Evolutionary conservation across 2,329 filamentous ascomycete species (phyloP).

Genomic region (Aspergillus neotritici): DNA sequence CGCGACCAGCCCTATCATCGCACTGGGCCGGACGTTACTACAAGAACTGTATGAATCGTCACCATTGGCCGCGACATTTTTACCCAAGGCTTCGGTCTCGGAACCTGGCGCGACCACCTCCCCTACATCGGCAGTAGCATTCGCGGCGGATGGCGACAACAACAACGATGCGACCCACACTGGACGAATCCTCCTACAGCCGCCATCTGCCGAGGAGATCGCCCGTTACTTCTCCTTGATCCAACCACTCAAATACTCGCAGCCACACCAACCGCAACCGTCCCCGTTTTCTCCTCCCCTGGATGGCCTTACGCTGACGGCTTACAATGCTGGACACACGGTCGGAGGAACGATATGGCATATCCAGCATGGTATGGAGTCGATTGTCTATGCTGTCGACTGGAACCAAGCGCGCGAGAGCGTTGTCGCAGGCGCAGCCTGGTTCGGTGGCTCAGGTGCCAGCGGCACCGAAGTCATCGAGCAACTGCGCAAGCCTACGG

Average conservation of each 20-base stretch:
- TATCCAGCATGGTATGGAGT: conserved; percentile 92
- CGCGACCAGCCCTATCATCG: conserved; percentile 87
- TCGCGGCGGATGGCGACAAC: conserved; percentile 23
- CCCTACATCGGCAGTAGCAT: conserved; percentile 27
- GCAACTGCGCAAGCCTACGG: conserved; percentile 85
- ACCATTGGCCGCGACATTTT: conserved; percentile 77
- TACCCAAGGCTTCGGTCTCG: conserved; percentile 66
- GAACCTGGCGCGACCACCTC: conserved; percentile 47
- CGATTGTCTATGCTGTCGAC: conserved; percentile 93
- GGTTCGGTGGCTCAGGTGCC: conserved; percentile 75
- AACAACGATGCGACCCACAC: conserved; percentile 29
- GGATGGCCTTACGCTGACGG: conserved; percentile 88
- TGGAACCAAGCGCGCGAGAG: conserved; percentile 99
- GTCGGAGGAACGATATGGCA: conserved; percentile 98
- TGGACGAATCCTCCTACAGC: conserved; percentile 52
- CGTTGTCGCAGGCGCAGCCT: conserved; percentile 86
- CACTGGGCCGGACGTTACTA: conserved; percentile 80
- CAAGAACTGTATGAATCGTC: conserved; percentile 91
- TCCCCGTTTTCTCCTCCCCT: conserved; percentile 84
- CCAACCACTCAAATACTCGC: conserved; percentile 90
- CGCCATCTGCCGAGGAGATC: conserved; percentile 82
- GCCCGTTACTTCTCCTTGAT: conserved; percentile 86
- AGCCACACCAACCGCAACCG: conserved; percentile 82
- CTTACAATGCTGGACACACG: conserved; percentile 93
- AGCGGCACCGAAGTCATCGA: conserved; percentile 89